Base-by-base conservation (phyloP, 306 rosid genomes). In the Ormosia emarginata region DNA sequence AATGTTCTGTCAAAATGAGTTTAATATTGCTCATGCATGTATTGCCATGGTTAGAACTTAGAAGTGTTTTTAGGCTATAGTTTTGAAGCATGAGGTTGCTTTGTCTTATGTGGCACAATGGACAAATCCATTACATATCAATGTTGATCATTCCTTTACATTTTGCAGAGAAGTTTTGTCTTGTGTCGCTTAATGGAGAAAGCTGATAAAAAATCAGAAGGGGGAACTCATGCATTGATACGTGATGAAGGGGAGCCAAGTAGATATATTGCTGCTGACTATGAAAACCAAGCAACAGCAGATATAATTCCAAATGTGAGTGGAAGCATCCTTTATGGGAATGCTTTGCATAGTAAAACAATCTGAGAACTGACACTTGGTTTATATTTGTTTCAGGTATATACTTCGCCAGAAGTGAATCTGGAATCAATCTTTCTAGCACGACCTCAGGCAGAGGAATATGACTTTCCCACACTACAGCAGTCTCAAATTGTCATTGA, bases 141-240 rank as follows among this genome's bases (percentile, higher is more conserved):
- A 56, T 75, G 12, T 17, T 58, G 56, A 67, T 69, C 5, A 43
- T 29, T 41, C 67, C 50, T 77, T 18, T 43, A 15, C 30, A 36
- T 67, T 65, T 7, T 81, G 66, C 74, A 89, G 93, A 68, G 52
- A 53, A 6, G 55, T 30, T 83, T 73, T 63, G 90, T 89, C 36
- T 3, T 92, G 68, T 85, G 90, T 85, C 84, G 79, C 15, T 32
- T 90, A 69, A 83, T 9, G 64, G 29, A 74, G 66, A 87, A 87
- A 30, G 2, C 67, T 13, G 88, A 30, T 77, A 63, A 68, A 56
- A 84, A 81, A 13, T 4, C 58, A 29, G 84, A 57, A 43, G 67
- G 10, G 71, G 50, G 13, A 32, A 12, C n/a, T 3, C 40, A 71
- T 12, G 78, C 4, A 46, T 66, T n/a, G 65, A 33, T 63, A 50